Base-by-base conservation (phyloP, 164 flowering plant species). In the Protea cynaroides region DNA sequence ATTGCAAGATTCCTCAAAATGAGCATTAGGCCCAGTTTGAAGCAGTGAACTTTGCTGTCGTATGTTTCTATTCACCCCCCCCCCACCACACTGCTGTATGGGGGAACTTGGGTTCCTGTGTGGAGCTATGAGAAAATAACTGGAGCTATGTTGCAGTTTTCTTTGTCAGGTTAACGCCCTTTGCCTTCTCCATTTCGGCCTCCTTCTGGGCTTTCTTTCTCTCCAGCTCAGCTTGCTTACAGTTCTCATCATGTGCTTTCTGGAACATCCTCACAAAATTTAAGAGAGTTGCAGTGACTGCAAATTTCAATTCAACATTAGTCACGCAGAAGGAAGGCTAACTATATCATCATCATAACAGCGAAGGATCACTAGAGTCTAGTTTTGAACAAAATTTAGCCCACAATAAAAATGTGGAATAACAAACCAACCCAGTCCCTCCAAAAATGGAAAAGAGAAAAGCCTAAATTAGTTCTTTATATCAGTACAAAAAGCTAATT, bases 201-300 rank as follows among this genome's bases (percentile, higher is more conserved):
- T 89, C 97, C 73, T 91, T 91, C 61, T 80, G 86, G 51, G 88
- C 94, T 79, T 91, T 91, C 82, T 89, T 89, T 82, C 75, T 89
- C 79, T 91, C 99, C 68, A 86, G 66, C 72, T 94, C 99, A n/a
- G 85, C 90, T 70, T 91, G 93, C 76, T 91, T 88, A 66, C 75
- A 70, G 69, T 91, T 91, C 72, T 94, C 97, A 58, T 94, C 92
- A 56, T 91, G 96, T 25, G 97, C 93, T 74, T 77, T 86, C 51
- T 80, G 86, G 68, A 91, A 94, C 82, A 89, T 46, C 70, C 86
- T 83, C 74, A 87, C 84, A 73, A 94, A 94, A 72, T 89, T 94
- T 56, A 80, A 65, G 53, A 91, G 88, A 19, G 97, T 94, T 13
- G 80, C 77, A 12, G 85, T 79, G 71, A 89, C 99, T 94, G 99